Percentiles rank a stretch among this genome's conserved stretches.
Evolutionary conservation across 148 eudicot genomes (phyloP).

Genomic region (Chenopodium album): DNA sequence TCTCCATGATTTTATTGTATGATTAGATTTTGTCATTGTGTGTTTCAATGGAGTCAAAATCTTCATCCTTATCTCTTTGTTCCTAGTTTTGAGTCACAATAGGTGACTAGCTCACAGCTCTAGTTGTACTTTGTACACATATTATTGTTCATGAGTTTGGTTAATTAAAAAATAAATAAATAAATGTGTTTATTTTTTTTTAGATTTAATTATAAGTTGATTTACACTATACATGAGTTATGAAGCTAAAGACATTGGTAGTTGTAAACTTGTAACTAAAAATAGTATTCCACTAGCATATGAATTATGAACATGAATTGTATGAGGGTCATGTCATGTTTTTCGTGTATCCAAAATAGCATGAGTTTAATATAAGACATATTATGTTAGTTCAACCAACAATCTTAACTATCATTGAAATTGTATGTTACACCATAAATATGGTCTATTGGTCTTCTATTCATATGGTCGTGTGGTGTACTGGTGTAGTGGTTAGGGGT

Average conservation of each 20-base stretch:
- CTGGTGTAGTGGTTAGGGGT: too few relatives aligned
- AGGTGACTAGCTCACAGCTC: neutral
- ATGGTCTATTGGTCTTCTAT: too few relatives aligned
- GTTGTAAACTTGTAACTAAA: too few relatives aligned
- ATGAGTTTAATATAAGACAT: neutral
- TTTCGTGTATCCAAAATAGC: neutral
- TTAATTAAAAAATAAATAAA: too few relatives aligned
- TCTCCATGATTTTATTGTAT: neutral
- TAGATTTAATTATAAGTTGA: too few relatives aligned
- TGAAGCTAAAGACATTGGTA: too few relatives aligned
- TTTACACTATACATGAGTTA: too few relatives aligned
- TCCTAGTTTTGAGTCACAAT: neutral
- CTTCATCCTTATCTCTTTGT: neutral
- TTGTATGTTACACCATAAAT: too few relatives aligned
- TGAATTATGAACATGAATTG: neutral
- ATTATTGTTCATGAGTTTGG: neutral
- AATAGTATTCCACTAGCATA: too few relatives aligned
- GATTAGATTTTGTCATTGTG: neutral
- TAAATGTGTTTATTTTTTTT: neutral
- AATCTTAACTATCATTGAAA: too few relatives aligned
- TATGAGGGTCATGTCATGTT: neutral
- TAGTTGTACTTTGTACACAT: neutral
- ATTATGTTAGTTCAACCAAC: neutral
- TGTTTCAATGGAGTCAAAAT: neutral
- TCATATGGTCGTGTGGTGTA: too few relatives aligned